phyloP scores from a whole-genome alignment of 306 rosid species.

The Vigna nakashimae region DNA sequence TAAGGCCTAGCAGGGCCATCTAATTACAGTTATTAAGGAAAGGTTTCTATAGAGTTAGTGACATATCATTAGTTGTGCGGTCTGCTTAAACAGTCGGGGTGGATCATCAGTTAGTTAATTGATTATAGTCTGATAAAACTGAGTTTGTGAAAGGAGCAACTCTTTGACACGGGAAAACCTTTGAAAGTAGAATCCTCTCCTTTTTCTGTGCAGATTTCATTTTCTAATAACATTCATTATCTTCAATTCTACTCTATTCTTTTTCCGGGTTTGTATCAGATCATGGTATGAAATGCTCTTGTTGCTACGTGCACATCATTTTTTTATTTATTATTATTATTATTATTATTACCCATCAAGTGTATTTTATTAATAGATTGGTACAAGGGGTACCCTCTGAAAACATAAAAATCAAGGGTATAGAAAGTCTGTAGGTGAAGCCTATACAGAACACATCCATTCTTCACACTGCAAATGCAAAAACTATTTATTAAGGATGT shows the following conservation, averaged over 20 bases:
- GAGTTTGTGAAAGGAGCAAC: not conserved
- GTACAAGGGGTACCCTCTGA: not conserved
- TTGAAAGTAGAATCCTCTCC: not conserved
- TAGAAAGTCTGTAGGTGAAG: too few relatives aligned
- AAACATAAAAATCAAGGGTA: not conserved
- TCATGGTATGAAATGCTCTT: slow-evolving; percentile 4
- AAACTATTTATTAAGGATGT: not conserved
- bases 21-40: not conserved
- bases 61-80: not conserved
- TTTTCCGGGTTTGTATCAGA: not conserved
- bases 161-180: not conserved
- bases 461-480: not conserved
- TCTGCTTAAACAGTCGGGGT: not conserved
- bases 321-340: not conserved
- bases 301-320: not conserved
- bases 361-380: not conserved
- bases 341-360: not conserved
- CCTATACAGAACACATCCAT: too few relatives aligned
- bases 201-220: not conserved
- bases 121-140: not conserved
- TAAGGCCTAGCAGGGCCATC: not conserved
- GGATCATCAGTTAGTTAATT: not conserved
- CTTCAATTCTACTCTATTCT: not conserved
- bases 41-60: not conserved
- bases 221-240: not conserved